A percentile compares a stretch with the other conserved stretches of the same genome.
Evolutionary conservation across 208 protist genomes (phyloP).

Genomic region (Sergeia podlipaevii): DNA sequence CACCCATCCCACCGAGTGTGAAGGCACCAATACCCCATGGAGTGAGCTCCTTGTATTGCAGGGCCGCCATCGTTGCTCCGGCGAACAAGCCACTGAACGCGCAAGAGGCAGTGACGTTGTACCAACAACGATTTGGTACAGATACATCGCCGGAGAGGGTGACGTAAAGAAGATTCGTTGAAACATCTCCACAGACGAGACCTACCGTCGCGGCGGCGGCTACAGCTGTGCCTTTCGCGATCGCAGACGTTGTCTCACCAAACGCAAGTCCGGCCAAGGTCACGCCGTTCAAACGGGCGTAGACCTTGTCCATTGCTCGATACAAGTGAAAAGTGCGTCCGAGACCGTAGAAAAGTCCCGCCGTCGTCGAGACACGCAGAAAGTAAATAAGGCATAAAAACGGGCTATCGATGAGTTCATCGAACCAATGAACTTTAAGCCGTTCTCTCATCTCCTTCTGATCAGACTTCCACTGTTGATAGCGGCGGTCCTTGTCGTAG

Average conservation of each 20-base stretch:
- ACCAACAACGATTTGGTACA: slow-evolving; percentile 58
- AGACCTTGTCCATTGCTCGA: slow-evolving; percentile 88
- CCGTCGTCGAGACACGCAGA: slow-evolving; percentile 59
- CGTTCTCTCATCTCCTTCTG: slow-evolving; percentile 45
- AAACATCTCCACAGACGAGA: slow-evolving; percentile 39
- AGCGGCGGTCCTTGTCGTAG: slow-evolving; percentile 71
- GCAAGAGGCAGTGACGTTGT: slow-evolving; percentile 36
- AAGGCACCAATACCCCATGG: slow-evolving; percentile 50
- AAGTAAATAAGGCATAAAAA: slow-evolving; percentile 46
- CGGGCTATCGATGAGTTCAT: slow-evolving; percentile 67
- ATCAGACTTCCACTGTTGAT: slow-evolving; percentile 70
- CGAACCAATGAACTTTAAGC: slow-evolving; percentile 79
- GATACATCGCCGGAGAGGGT: slow-evolving; percentile 28
- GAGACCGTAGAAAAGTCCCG: slow-evolving; percentile 71
- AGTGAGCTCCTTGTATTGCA: slow-evolving; percentile 57
- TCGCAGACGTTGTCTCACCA: slow-evolving; percentile 48
- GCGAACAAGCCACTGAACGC: slow-evolving; percentile 37
- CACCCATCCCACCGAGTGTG: slow-evolving; percentile 19
- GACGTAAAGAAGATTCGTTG: slow-evolving; percentile 23
- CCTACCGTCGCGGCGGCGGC: slow-evolving; percentile 44
- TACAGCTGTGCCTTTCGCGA: slow-evolving; percentile 57
- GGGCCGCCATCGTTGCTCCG: slow-evolving; percentile 35
- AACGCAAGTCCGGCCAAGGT: slow-evolving; percentile 53
- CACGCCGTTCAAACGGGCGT: slow-evolving; percentile 85
- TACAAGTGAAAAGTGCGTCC: slow-evolving; percentile 74